A percentile compares a stretch with the other conserved stretches of the same genome.
Evolutionary conservation across 805 yeast species (phyloP).

Genomic region (Sugiyamaella americana): DNA sequence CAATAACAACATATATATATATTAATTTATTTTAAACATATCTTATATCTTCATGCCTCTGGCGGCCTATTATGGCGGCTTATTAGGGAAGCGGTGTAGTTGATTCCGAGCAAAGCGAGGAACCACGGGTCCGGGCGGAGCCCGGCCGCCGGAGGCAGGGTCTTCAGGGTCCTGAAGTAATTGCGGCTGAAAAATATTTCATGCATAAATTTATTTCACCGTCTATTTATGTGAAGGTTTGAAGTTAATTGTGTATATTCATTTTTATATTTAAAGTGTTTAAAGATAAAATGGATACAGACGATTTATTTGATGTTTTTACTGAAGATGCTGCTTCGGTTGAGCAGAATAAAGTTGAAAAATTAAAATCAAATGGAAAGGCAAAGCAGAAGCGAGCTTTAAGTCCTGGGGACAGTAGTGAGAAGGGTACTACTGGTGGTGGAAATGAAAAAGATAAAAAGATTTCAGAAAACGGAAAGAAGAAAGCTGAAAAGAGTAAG

Average conservation of each 20-base stretch:
- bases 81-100: not conserved
- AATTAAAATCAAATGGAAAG: conserved; percentile 4
- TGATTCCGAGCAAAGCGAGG: not conserved
- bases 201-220: too few relatives aligned
- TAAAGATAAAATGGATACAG: conserved; percentile 20
- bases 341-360: conserved; percentile 14
- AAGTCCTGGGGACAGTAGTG: not conserved
- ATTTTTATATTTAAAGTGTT: too few relatives aligned
- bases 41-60: too few relatives aligned
- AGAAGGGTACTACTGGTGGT: not conserved
- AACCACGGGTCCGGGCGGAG: not conserved
- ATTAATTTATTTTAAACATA: too few relatives aligned
- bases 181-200: not conserved
- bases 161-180: not conserved
- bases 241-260: too few relatives aligned
- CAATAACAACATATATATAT: too few relatives aligned
- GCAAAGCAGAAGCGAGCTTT: conserved; percentile 3
- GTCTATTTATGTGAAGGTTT: too few relatives aligned
- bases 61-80: too few relatives aligned
- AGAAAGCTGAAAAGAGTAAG: not conserved
- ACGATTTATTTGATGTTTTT: conserved; percentile 31
- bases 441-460: not conserved
- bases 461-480: not conserved
- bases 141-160: not conserved
- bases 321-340: conserved; percentile 25